A percentile compares a stretch with the other conserved stretches of the same genome.
These are phyloP conservation scores for Pestalotiopsis sp. DNA, from an alignment of 2,329 filamentous ascomycete genomes.

Conservation along the genomic window DNA sequence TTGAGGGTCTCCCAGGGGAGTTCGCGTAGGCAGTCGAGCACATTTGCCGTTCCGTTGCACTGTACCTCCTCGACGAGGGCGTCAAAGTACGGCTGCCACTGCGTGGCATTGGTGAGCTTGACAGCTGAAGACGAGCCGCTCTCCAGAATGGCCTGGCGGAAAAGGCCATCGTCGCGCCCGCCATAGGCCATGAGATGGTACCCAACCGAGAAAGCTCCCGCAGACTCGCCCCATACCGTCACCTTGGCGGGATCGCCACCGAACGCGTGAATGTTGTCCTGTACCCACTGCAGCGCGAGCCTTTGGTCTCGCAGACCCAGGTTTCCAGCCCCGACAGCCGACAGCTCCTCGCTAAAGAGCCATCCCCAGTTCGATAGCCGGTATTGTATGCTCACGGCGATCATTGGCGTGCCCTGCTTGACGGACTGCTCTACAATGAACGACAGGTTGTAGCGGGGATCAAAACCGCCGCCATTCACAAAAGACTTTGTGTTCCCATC, in stretches of 20 bases:
- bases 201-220: conserved; percentile 52
- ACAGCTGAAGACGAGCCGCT: conserved; percentile 42
- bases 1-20: conserved; percentile 34
- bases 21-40: conserved; percentile 32
- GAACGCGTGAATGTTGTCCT: conserved; percentile 52
- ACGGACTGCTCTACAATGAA: conserved; percentile 37
- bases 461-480: conserved; percentile 42
- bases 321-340: conserved; percentile 48
- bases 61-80: conserved; percentile 25
- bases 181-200: conserved; percentile 54
- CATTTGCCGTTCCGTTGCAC: conserved; percentile 23
- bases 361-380: conserved; percentile 55
- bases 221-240: conserved; percentile 57
- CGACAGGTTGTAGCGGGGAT: conserved; percentile 60
- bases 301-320: conserved; percentile 54
- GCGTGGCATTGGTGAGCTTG: neutral
- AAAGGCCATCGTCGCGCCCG: conserved; percentile 55
- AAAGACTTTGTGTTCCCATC: conserved; percentile 20
- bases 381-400: conserved; percentile 51
- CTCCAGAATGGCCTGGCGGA: conserved; percentile 54
- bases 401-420: conserved; percentile 48
- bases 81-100: conserved; percentile 31
- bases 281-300: conserved; percentile 49
- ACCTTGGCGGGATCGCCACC: conserved; percentile 50
- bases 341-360: conserved; percentile 46